Conservation (phyloP, 441 rosid genomes). For the Eruca vesicaria region DNA sequence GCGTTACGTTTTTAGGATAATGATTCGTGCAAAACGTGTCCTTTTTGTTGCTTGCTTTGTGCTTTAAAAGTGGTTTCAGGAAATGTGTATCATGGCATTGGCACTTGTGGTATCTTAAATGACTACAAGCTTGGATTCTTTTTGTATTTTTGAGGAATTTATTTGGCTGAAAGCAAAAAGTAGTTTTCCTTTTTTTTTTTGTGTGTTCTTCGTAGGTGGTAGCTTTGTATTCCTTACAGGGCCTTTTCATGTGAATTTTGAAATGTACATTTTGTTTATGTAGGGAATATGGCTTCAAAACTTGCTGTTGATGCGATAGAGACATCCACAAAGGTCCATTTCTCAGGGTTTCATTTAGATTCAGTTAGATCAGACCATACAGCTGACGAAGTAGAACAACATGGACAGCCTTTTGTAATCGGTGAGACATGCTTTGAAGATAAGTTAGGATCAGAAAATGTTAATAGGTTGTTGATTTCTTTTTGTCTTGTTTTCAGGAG, state of each 20-base stretch:
- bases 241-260: not conserved
- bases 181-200: not conserved
- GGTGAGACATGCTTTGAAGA: constrained; percentile 49
- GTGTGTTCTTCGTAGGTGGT: not conserved
- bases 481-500: constrained; percentile 46
- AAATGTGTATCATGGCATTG: constrained; percentile 11
- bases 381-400: constrained; percentile 41
- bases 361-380: constrained; percentile 36
- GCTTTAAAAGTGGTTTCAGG: not conserved
- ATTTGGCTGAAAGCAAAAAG: not conserved
- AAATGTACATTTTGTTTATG: not conserved
- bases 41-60: not conserved
- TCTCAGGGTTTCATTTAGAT: constrained; percentile 69
- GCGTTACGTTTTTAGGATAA: not conserved
- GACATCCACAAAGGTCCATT: constrained; percentile 80
- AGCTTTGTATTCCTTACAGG: not conserved
- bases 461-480: not conserved
- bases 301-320: constrained; percentile 74
- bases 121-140: constrained; percentile 8
- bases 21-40: not conserved
- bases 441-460: not conserved
- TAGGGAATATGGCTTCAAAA: constrained; percentile 23
- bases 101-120: constrained; percentile 19
- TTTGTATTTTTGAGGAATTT: not conserved
- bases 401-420: constrained; percentile 81